phyloP scores from a whole-genome alignment of 148 eudicot genomes.

The Chenopodium album region DNA sequence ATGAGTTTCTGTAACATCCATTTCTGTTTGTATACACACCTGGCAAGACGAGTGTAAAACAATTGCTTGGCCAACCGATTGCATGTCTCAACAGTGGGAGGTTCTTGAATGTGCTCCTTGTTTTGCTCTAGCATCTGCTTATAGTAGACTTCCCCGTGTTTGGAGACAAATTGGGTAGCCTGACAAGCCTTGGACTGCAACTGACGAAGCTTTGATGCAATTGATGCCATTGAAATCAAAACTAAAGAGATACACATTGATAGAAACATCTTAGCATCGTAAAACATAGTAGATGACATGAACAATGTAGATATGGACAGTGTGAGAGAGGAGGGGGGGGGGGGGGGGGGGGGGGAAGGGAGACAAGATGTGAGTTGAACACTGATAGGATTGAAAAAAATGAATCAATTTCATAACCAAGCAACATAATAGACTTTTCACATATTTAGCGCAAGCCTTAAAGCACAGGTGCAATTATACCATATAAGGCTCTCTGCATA shows the following conservation, averaged over 20 bases:
- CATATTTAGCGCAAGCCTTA: too few species aligned
- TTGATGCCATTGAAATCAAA: slow-evolving; percentile 55
- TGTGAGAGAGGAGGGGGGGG: too few species aligned
- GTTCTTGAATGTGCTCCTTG: slow-evolving; percentile 60
- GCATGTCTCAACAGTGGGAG: slow-evolving; percentile 68
- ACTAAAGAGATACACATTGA: slow-evolving; percentile 7
- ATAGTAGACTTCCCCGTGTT: slow-evolving; percentile 48
- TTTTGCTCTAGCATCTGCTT: slow-evolving; percentile 66
- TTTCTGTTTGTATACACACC: slow-evolving; percentile 32
- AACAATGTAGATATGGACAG: background rate
- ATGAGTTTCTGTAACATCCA: background rate
- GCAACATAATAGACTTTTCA: too few species aligned
- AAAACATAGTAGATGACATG: background rate
- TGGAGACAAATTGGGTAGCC: slow-evolving; percentile 41
- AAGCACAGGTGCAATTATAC: too few species aligned
- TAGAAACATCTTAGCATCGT: slow-evolving; percentile 2
- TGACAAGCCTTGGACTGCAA: slow-evolving; percentile 58
- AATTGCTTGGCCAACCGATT: slow-evolving; percentile 57
- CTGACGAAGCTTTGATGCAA: slow-evolving; percentile 59
- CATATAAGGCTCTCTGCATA: too few species aligned
- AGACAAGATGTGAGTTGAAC: too few species aligned
- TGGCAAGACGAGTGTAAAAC: slow-evolving; percentile 76
- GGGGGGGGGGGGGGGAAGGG: too few species aligned
- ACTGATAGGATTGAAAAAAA: background rate
- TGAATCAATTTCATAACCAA: background rate